phyloP scores from a whole-genome alignment of 805 yeast genomes.

The Hemisphaericaspora nanyangensis region DNA sequence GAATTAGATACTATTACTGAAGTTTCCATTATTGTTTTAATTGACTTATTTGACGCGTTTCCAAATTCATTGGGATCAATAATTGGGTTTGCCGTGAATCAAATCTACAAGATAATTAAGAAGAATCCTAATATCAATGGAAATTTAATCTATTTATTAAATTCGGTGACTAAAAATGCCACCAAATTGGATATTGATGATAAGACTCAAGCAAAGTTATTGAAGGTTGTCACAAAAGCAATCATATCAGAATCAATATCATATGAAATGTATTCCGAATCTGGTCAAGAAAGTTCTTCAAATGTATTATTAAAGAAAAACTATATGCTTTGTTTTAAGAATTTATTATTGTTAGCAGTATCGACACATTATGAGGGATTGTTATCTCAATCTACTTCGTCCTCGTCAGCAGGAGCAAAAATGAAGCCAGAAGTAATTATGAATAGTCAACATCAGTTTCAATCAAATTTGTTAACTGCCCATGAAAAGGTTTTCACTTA shows the following conservation, averaged over 20 bases:
- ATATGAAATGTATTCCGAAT: constrained; percentile 9
- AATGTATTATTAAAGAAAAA: constrained; percentile 27
- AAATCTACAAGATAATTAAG: constrained; percentile 37
- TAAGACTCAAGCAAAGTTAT: constrained; percentile 32
- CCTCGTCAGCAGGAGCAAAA: constrained; percentile 33
- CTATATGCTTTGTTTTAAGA: constrained; percentile 29
- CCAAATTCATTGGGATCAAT: constrained; percentile 36
- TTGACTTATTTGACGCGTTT: constrained; percentile 33
- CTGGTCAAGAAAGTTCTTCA: constrained; percentile 12
- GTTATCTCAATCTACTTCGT: constrained; percentile 31
- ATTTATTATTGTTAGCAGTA: constrained; percentile 28
- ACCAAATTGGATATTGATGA: constrained; percentile 38
- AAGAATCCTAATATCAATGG: constrained; percentile 24
- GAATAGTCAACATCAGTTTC: constrained; percentile 38
- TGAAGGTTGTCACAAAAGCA: constrained; percentile 28
- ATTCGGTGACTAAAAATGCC: constrained; percentile 29
- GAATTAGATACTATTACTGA: constrained; percentile 14
- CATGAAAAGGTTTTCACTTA: constrained; percentile 27
- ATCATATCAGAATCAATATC: constrained; percentile 18
- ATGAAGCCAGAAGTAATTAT: constrained; percentile 40
- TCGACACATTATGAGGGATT: constrained; percentile 36
- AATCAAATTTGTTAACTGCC: constrained; percentile 21
- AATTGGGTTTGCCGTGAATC: constrained; percentile 29
- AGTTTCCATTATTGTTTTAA: constrained; percentile 28
- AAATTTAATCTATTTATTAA: constrained; percentile 28